A percentile compares a stretch with the other conserved stretches of the same genome.
Conservation (phyloP, 805 yeast genomes). For the Cyberlindnera euphorbiae region DNA sequence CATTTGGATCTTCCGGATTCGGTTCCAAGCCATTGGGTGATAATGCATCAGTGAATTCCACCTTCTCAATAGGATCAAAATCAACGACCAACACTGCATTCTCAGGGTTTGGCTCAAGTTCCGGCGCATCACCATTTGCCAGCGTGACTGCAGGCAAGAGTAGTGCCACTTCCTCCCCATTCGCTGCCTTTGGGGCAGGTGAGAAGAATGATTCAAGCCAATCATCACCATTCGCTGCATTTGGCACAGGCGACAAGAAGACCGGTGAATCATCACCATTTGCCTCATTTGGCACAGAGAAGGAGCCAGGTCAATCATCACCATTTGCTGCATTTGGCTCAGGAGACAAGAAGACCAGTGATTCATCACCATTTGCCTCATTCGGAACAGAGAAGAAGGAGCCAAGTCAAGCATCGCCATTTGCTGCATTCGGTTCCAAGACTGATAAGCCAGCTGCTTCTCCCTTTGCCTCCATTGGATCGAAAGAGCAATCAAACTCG, state of each 20-base stretch:
- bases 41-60: conserved; percentile 1
- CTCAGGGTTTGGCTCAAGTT: conserved; percentile 13
- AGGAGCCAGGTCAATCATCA: conserved; percentile 1
- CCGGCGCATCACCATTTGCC: conserved; percentile 11
- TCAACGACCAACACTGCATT: conserved; percentile 1
- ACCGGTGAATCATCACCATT: conserved; percentile 1
- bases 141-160: not conserved
- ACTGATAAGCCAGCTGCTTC: conserved; percentile 1
- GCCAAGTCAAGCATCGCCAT: conserved; percentile 11
- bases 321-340: conserved; percentile 12
- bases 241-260: conserved; percentile 14
- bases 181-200: too few species aligned
- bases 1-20: conserved; percentile 21
- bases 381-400: not conserved
- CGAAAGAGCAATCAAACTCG: too few species aligned
- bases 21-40: conserved; percentile 1
- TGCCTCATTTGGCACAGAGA: conserved; percentile 5
- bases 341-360: not conserved
- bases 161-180: too few species aligned
- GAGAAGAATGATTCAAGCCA: conserved; percentile 6
- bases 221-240: conserved; percentile 23
- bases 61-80: too few species aligned
- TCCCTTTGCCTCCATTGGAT: conserved; percentile 1
- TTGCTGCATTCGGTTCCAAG: conserved; percentile 6
- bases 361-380: not conserved